Evolutionary conservation across 106 monocot species (phyloP), one percentile per base, ranked within the genome.

Genomic region (Triglochin maritima): DNA sequence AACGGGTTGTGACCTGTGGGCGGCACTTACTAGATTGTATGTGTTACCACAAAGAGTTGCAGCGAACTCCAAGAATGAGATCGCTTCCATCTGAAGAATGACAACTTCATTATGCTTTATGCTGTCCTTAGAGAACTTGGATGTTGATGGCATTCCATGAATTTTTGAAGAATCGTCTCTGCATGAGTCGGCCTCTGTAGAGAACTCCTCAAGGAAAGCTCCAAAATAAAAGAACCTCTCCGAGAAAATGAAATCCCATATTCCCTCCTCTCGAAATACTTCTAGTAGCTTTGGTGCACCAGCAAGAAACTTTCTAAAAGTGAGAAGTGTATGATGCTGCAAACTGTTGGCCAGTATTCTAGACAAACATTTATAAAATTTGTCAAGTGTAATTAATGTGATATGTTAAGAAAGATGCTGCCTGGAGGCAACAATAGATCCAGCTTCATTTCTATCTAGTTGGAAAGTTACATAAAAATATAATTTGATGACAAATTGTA

Each of bases 181-280:
- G 4, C 53, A 46, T 46, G 12, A 49, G 43, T 56, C 63, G 75
- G 53, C 60, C 12, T 59, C 70, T 49, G 56, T 12, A 56, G 51
- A 57, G 49, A 64, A 45, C 8, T 79, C 74, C 68, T 85, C 83
- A 10, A 69, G 51, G 68, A 69, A 74, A 53, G 73, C 50, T n/a
- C 70, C 78, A 84, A 98, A 88, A 78, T 84, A 92, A 71, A 98
- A 91, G 43, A 98, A 98, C 60, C 81, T 92, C 69, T 92, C 86
- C 7, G 91, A 98, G 68, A 98, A 98, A 75, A 98, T 84, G 46
- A 98, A 57, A 7, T 84, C 84, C 98, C 98, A 98, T 58, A 98
- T 74, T 62, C 86, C 88, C 79, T 92, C 98, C 64, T 88, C 84
- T 47, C 98, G 79, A 68, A 98, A 84, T 42, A 86, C 80, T 79